Percentiles rank a stretch among this genome's conserved stretches.
These are phyloP conservation scores for Ambrosiella cleistominuta DNA, from an alignment of 2,329 filamentous ascomycete species.

Conservation along the genomic window DNA sequence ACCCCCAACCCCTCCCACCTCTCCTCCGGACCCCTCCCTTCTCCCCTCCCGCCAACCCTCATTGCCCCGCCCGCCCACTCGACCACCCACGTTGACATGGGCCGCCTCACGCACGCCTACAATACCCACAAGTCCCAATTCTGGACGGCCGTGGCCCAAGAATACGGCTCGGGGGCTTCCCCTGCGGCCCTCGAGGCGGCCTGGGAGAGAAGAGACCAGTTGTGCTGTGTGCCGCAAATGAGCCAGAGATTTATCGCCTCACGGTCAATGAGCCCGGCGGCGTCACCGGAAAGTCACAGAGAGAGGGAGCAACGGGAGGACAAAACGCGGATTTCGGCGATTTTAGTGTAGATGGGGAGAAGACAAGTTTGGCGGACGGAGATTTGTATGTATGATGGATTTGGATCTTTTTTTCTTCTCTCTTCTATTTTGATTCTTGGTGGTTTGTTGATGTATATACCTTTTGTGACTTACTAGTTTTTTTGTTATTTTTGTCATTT, in stretches of 20 bases:
- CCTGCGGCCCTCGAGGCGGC: constrained; percentile 50
- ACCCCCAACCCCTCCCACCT: constrained; percentile 19
- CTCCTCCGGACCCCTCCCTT: constrained; percentile 11
- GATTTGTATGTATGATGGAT: constrained; percentile 2
- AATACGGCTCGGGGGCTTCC: constrained; percentile 49
- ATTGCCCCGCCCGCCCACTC: constrained; percentile 27
- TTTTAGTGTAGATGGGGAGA: constrained; percentile 24
- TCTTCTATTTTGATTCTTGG: neutral
- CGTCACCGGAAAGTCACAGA: constrained; percentile 28
- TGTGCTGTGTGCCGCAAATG: neutral
- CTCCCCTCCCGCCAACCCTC: constrained; percentile 21
- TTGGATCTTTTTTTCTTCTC: neutral
- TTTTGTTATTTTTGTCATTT: neutral
- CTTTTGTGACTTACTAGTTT: neutral
- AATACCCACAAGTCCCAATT: constrained; percentile 51
- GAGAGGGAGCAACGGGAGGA: constrained; percentile 25
- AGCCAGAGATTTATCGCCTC: constrained; percentile 15
- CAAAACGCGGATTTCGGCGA: constrained; percentile 44
- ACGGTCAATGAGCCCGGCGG: constrained; percentile 35
- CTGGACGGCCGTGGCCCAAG: constrained; percentile 53
- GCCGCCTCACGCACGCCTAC: constrained; percentile 53
- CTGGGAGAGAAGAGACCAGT: constrained; percentile 31
- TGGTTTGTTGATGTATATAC: neutral
- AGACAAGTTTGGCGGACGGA: neutral
- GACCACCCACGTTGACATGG: constrained; percentile 36